Base-by-base conservation (phyloP, 106 monocot species). In the Xerophyta viscosa region DNA sequence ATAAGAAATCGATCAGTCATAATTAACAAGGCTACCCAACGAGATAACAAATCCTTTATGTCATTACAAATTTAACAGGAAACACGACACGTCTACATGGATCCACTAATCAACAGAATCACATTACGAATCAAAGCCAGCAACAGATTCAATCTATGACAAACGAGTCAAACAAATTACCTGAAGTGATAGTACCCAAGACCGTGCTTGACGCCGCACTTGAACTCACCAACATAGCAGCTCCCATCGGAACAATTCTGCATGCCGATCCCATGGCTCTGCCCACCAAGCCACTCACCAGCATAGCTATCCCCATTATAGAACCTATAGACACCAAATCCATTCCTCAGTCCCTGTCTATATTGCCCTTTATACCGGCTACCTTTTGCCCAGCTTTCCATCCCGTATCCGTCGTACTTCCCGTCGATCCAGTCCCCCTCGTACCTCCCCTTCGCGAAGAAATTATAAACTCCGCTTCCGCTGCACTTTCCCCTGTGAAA, bases 371-470 rank as follows among this genome's bases (percentile, higher is more conserved):
- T 36, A 62, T 71, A 78, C 28, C 71, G 48, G 48, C 72, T 63
- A 11, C 66, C 66, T 12, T 50, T 57, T 18, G 62, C 71, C 77
- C 66, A 62, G 52, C 57, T 71, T 71, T 78, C 72, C 25, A 72
- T 31, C 46, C 77, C 77, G 21, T 67, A 67, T 20, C 77, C 77
- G 15, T 78, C 77, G 52, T 77, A 77, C 50, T 60, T 66, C 14
- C 71, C 71, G 22, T 71, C 72, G 30, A 67, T 52, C 77, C 72
- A 72, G 27, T 77, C 71, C 42, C 77, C 77, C 56, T 71, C 71
- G 46, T 71, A 77, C 61, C 62, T 27, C 29, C 77, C 71, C 46
- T 67, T 71, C 22, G 45, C 46, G 23, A 58, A 63, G 57, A 62
- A 62, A 19, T 29, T 62, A 37, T 71, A 66, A 9, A 78, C 67